Evolutionary conservation across 352 stramenopile species (phyloP), one percentile per base, ranked within the genome.

Genomic region (Phytophthora sp.): DNA sequence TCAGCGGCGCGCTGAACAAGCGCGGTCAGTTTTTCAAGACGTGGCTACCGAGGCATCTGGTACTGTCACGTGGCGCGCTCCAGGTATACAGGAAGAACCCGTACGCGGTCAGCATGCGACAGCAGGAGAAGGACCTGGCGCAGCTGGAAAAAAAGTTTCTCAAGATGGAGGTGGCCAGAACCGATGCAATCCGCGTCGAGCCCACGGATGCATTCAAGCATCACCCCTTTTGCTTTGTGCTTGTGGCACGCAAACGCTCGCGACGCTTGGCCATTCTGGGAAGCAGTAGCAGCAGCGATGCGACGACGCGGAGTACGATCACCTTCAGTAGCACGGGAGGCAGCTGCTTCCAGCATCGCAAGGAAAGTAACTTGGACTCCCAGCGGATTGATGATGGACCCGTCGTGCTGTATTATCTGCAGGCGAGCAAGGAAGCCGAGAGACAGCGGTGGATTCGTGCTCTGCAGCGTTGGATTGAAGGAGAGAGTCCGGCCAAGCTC

Each of bases 71-170:
- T 29, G 42, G 53, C 8, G 79, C 79, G 35, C 69, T 95, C 4
- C 73, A 77, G 49, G 90, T 94, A 51, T 95, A 91, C 67, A 71
- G 78, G 36, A 89, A 88, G 66, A 91, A 93, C 64, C 80, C 82
- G 30, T 73, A 83, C 33, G 55, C 59, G 11, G 50, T 55, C 20
- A 57, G 41, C 11, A 53, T 60, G 30, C 53, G 61, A 30, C 56
- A 66, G 2, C 45, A 67, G 36, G 44, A 82, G 52, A 86, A 86
- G 42, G 79, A 90, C 38, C 7, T 80, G 23, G 72, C 67, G 2
- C 49, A 62, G 29, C 52, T 83, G 16, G 82, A 90, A 61, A 84
- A 86, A 55, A 78, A 80, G 27, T 65, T 91, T 42, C 68, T 95
- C 16, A 84, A 87, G 39, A 81, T 87, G 29, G 84, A 93, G 57